Percentiles rank a stretch among this genome's conserved stretches.
Conservation (phyloP, 2,329 filamentous ascomycete genomes). For the Aureobasidium sp. region DNA sequence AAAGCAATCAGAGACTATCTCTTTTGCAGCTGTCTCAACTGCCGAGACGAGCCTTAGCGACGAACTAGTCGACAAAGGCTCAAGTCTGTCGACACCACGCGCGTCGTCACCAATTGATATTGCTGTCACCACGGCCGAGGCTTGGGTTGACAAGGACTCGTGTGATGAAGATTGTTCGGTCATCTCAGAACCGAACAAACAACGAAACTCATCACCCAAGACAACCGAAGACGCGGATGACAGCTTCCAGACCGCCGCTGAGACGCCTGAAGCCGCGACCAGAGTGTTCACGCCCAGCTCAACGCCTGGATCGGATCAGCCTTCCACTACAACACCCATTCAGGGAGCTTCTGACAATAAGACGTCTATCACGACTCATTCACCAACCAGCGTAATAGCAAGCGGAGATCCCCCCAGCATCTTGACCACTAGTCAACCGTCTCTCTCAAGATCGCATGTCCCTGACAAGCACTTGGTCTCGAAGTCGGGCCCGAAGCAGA, state of each 20-base stretch:
- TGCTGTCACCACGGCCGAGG: background rate
- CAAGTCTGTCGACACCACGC: background rate
- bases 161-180: background rate
- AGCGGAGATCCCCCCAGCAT: background rate
- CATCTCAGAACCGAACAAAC: background rate
- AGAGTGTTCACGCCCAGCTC: background rate
- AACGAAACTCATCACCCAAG: background rate
- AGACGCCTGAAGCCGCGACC: constrained; percentile 19
- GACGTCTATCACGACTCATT: background rate
- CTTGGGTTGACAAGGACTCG: background rate
- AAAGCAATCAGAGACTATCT: too few relatives aligned
- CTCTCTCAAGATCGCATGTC: background rate
- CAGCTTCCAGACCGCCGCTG: constrained; percentile 29
- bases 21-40: too few relatives aligned
- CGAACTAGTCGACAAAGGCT: background rate
- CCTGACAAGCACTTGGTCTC: constrained; percentile 17
- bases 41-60: too few relatives aligned
- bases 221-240: constrained; percentile 24
- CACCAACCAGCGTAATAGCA: background rate
- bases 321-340: background rate
- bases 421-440: background rate
- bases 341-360: background rate
- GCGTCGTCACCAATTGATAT: background rate
- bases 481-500: constrained; percentile 30
- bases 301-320: background rate